Percentiles rank a stretch among this genome's conserved stretches.
These are phyloP conservation scores for Calendula officinalis DNA, from an alignment of 129 eudicot species.

Conservation along the genomic window DNA sequence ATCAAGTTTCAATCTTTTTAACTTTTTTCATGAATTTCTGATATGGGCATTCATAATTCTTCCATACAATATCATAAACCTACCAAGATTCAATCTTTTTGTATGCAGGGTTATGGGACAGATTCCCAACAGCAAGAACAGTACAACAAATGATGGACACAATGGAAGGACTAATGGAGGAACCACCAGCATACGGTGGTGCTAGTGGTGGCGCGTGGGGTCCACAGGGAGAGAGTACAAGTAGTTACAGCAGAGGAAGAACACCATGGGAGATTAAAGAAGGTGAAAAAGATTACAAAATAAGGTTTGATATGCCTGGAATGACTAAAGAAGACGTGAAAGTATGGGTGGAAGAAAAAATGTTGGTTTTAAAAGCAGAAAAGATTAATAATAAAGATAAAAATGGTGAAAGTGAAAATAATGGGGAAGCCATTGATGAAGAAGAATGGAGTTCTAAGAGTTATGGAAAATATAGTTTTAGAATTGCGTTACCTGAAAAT, in stretches of 20 bases:
- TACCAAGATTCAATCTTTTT: constrained; percentile 16
- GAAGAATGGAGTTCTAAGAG: constrained; percentile 70
- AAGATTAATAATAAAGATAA: constrained; percentile 30
- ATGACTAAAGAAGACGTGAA: constrained; percentile 78
- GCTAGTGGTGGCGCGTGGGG: neutral
- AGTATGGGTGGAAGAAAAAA: constrained; percentile 82
- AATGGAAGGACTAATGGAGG: neutral
- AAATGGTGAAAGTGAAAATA: constrained; percentile 15
- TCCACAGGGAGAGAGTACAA: constrained; percentile 17
- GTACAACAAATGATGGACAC: neutral
- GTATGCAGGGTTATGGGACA: constrained; percentile 80
- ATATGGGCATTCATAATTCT: neutral
- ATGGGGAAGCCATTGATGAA: constrained; percentile 14
- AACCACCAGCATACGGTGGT: neutral
- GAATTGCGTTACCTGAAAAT: constrained; percentile 84
- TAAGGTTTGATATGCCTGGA: constrained; percentile 94
- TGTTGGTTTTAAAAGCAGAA: constrained; percentile 80
- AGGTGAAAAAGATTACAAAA: constrained; percentile 47
- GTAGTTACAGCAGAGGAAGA: constrained; percentile 64
- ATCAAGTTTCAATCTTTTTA: constrained; percentile 4
- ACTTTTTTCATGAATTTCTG: neutral
- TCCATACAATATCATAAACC: neutral
- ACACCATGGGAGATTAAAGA: constrained; percentile 96
- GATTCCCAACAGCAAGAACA: constrained; percentile 79
- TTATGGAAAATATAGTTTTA: constrained; percentile 60